Conservation (phyloP, 1,284 basidiomycete species). For the Tylopilus sp. region DNA sequence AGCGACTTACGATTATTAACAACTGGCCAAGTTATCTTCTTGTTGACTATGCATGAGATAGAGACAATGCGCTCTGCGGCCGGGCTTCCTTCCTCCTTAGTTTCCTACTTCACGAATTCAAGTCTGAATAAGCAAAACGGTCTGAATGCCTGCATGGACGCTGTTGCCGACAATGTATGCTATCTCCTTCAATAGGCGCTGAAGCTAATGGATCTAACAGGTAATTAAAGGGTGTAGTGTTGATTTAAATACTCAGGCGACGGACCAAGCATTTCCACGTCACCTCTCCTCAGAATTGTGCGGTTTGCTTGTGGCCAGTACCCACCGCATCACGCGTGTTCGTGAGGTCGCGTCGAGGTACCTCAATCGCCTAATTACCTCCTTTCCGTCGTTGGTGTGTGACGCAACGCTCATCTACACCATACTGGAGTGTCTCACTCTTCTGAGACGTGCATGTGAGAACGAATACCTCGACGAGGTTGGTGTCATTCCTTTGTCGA, state of each 20-base stretch:
- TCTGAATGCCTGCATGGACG: slow-evolving; percentile 75
- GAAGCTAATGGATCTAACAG: slow-evolving; percentile 36
- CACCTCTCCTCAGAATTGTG: slow-evolving; percentile 74
- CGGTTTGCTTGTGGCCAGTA: slow-evolving; percentile 73
- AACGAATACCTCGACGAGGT: slow-evolving; percentile 92
- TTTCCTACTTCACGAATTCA: slow-evolving; percentile 88
- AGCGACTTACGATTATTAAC: slow-evolving; percentile 76
- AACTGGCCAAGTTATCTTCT: slow-evolving; percentile 83
- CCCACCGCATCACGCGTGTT: slow-evolving; percentile 80
- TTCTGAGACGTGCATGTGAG: slow-evolving; percentile 86
- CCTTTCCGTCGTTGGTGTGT: slow-evolving; percentile 94
- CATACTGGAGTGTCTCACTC: slow-evolving; percentile 88
- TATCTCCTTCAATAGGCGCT: slow-evolving; percentile 2
- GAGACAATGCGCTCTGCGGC: slow-evolving; percentile 84
- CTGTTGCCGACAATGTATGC: slow-evolving; percentile 79
- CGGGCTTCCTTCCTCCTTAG: slow-evolving; percentile 78
- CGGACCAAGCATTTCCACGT: slow-evolving; percentile 77
- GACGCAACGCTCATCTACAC: slow-evolving; percentile 84
- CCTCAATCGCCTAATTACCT: slow-evolving; percentile 82
- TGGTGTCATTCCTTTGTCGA: slow-evolving; percentile 18
- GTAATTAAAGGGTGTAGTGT: slow-evolving; percentile 71
- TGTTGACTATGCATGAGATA: slow-evolving; percentile 85
- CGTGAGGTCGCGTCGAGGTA: slow-evolving; percentile 82
- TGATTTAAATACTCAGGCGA: slow-evolving; percentile 69
- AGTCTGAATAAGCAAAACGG: slow-evolving; percentile 73